Percentiles rank a stretch among this genome's conserved stretches.
phyloP scores from a whole-genome alignment of 1,284 basidiomycete species.

The Puccinia triticina region DNA sequence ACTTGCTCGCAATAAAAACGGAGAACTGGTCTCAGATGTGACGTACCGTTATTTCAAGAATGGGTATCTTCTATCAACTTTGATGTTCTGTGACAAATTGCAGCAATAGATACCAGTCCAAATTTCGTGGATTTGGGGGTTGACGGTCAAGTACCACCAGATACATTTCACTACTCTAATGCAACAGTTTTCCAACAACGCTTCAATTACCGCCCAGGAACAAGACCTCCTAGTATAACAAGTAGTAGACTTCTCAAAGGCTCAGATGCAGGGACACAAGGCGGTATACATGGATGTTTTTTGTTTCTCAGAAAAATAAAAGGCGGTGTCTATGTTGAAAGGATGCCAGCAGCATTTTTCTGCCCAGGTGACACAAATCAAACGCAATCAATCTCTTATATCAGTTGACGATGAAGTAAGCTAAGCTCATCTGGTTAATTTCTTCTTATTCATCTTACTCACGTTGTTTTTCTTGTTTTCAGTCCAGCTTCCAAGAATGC shows the following conservation, averaged over 20 bases:
- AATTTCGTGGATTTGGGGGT: not conserved
- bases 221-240: not conserved
- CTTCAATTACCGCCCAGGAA: not conserved
- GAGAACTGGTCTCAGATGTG: not conserved
- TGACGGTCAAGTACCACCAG: no score
- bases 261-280: no score
- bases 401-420: not conserved
- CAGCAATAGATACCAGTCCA: conserved; percentile 7
- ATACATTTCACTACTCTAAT: not conserved
- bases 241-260: conserved; percentile 14
- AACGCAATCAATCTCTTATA: not conserved
- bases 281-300: conserved; percentile 24
- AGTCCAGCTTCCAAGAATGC: no score
- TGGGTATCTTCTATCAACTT: conserved; percentile 17
- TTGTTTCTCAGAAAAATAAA: not conserved
- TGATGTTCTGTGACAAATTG: not conserved
- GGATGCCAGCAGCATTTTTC: not conserved
- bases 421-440: no score
- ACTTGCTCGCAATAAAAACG: not conserved
- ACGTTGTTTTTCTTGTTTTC: no score
- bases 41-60: not conserved
- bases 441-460: no score
- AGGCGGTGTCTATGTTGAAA: not conserved
- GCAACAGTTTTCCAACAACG: not conserved
- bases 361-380: no score